Evolutionary conservation across 2,329 filamentous ascomycete species (phyloP).

Genomic region (Microcyclospora pomicola): DNA sequence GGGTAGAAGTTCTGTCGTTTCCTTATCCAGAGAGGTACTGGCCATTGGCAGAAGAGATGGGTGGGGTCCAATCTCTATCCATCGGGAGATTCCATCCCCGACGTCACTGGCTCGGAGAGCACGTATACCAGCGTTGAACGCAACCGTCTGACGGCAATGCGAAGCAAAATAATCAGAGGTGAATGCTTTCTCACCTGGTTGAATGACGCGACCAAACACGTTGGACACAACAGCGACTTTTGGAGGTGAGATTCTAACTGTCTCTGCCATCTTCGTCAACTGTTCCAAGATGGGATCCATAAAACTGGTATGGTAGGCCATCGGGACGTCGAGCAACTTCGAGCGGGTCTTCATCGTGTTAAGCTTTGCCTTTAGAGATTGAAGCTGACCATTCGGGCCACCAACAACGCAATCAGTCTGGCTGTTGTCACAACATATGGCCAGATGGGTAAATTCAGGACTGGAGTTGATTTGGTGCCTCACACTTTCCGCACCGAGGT

Average conservation of each 20-base stretch:
- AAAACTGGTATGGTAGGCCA: background rate
- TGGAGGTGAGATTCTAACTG: slow-evolving; percentile 4
- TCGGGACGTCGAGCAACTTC: slow-evolving; percentile 12
- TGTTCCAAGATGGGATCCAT: background rate
- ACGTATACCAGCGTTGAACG: slow-evolving; percentile 4
- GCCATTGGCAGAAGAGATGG: slow-evolving; percentile 5
- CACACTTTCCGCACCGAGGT: background rate
- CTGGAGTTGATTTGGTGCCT: slow-evolving; percentile 3
- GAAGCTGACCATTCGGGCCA: slow-evolving; percentile 6
- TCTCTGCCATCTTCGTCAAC: slow-evolving; percentile 1
- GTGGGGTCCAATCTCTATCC: slow-evolving; percentile 8
- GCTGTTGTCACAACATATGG: slow-evolving; percentile 17
- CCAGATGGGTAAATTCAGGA: background rate
- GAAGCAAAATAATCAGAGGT: slow-evolving; percentile 2
- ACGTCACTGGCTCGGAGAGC: slow-evolving; percentile 1
- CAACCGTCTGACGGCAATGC: slow-evolving; percentile 5
- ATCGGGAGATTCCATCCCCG: background rate
- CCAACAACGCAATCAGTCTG: slow-evolving; percentile 12
- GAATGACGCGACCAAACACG: slow-evolving; percentile 6
- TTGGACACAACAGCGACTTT: slow-evolving; percentile 5
- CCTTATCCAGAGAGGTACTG: background rate
- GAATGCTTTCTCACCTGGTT: slow-evolving; percentile 5
- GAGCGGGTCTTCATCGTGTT: slow-evolving; percentile 1
- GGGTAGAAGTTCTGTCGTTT: too few relatives aligned
- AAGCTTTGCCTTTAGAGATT: slow-evolving; percentile 1